Evolutionary conservation across 2,329 filamentous ascomycete genomes (phyloP).

Genomic region (Ophiostoma sp.): DNA sequence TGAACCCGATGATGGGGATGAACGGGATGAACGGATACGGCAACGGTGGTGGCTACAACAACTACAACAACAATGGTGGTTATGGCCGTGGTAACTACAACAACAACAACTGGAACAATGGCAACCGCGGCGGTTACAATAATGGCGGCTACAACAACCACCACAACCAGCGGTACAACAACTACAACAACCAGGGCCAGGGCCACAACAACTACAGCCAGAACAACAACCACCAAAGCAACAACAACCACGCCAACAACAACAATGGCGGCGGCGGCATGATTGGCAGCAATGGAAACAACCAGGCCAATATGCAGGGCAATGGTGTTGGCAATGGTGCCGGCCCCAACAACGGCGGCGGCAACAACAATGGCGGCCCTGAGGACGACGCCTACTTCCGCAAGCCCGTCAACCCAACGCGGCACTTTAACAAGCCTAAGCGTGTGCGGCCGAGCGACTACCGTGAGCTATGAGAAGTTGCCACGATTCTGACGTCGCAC

Average conservation of each 20-base stretch:
- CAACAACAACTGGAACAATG: constrained; percentile 28
- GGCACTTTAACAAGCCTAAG: constrained; percentile 78
- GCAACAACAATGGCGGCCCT: constrained; percentile 48
- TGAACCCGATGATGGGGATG: constrained; percentile 47
- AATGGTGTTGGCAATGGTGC: constrained; percentile 30
- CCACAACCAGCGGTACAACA: constrained; percentile 23
- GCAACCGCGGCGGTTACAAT: constrained; percentile 21
- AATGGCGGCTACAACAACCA: constrained; percentile 17
- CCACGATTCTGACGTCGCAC: not conserved
- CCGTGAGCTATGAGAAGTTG: constrained; percentile 64
- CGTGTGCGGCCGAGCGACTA: constrained; percentile 87
- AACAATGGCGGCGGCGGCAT: too few species aligned
- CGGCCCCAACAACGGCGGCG: constrained; percentile 6
- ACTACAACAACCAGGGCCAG: constrained; percentile 18
- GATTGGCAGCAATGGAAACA: constrained; percentile 24
- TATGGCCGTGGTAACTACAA: constrained; percentile 6
- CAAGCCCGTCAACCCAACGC: constrained; percentile 91
- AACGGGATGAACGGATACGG: constrained; percentile 40
- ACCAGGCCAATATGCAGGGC: constrained; percentile 18
- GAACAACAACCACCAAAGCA: not conserved
- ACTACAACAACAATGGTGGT: constrained; percentile 1
- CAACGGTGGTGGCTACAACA: constrained; percentile 13
- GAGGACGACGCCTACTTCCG: constrained; percentile 93
- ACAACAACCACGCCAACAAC: not conserved
- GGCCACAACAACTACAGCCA: constrained; percentile 1